Percentiles rank a stretch among this genome's conserved stretches.
These are phyloP conservation scores for Moesziomyces globuligerus DNA, from an alignment of 1,284 basidiomycete species.

Conservation along the genomic window DNA sequence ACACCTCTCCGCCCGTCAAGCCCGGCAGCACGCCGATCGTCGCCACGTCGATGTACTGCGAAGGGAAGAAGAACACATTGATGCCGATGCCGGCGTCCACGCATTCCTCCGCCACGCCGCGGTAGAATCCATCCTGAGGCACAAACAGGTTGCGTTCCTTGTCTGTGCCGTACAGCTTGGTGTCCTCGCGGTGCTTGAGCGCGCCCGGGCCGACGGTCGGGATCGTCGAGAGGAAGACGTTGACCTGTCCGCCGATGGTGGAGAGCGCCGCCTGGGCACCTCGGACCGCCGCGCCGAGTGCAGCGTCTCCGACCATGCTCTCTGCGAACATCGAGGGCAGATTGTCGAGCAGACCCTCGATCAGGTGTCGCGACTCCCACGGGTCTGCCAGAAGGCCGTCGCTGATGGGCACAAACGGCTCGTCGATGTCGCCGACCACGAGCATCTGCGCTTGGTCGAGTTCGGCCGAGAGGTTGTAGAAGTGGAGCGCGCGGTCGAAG, in stretches of 20 bases:
- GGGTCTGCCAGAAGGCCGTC: slow-evolving; percentile 84
- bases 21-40: slow-evolving; percentile 78
- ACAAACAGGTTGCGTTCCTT: slow-evolving; percentile 85
- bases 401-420: slow-evolving; percentile 85
- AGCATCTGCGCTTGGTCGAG: slow-evolving; percentile 75
- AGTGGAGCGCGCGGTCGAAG: slow-evolving; percentile 84
- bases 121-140: slow-evolving; percentile 82
- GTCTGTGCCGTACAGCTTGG: slow-evolving; percentile 83
- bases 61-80: slow-evolving; percentile 87
- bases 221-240: slow-evolving; percentile 81
- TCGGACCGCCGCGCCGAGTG: slow-evolving; percentile 80
- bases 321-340: slow-evolving; percentile 77
- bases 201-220: slow-evolving; percentile 83
- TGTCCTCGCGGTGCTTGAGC: slow-evolving; percentile 74
- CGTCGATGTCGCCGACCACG: slow-evolving; percentile 86
- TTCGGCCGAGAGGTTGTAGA: slow-evolving; percentile 87
- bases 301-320: slow-evolving; percentile 72
- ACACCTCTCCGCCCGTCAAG: slow-evolving; percentile 89
- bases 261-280: slow-evolving; percentile 76
- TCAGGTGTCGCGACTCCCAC: slow-evolving; percentile 73
- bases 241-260: slow-evolving; percentile 84
- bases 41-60: slow-evolving; percentile 84
- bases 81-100: slow-evolving; percentile 90
- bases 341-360: slow-evolving; percentile 75
- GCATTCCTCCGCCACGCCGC: slow-evolving; percentile 84